These are phyloP conservation scores for Pythium folliculosum DNA, from an alignment of 352 stramenopile species.

Conservation along the genomic window DNA sequence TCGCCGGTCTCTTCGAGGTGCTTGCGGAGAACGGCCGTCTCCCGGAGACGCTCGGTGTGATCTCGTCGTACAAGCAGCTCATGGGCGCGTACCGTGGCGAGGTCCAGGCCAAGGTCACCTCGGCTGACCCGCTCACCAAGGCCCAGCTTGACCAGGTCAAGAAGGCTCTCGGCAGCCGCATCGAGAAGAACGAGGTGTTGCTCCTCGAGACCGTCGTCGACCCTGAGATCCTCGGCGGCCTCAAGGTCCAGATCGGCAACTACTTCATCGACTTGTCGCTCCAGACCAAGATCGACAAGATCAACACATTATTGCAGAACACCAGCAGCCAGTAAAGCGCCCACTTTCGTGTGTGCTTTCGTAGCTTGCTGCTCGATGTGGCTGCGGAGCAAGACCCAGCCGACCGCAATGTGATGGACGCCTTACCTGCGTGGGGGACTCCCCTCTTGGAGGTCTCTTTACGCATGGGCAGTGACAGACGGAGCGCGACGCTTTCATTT, in stretches of 20 bases:
- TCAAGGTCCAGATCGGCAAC: conserved; percentile 98
- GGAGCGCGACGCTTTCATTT: not conserved
- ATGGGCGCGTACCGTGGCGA: conserved; percentile 96
- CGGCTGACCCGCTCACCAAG: conserved; percentile 92
- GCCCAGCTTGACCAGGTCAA: conserved; percentile 93
- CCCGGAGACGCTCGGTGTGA: conserved; percentile 85
- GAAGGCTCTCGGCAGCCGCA: conserved; percentile 87
- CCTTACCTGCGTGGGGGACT: too few species aligned
- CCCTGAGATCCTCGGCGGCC: conserved; percentile 93
- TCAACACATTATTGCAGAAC: conserved; percentile 84
- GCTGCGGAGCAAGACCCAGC: not conserved
- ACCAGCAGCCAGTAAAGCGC: conserved; percentile 32
- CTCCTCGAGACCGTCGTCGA: conserved; percentile 92
- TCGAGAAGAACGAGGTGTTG: conserved; percentile 92
- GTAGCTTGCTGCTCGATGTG: not conserved
- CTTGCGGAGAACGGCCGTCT: conserved; percentile 97
- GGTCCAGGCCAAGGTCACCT: conserved; percentile 97
- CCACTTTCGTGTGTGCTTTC: not conserved
- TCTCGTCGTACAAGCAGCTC: conserved; percentile 90
- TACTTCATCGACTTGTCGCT: conserved; percentile 98
- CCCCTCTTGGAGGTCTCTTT: too few species aligned
- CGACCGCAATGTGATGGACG: not conserved
- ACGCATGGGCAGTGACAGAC: too few species aligned
- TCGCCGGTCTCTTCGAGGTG: conserved; percentile 95
- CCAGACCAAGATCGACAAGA: conserved; percentile 95